Conservation (phyloP, 78 protist species). For the Guillardia theta region DNA sequence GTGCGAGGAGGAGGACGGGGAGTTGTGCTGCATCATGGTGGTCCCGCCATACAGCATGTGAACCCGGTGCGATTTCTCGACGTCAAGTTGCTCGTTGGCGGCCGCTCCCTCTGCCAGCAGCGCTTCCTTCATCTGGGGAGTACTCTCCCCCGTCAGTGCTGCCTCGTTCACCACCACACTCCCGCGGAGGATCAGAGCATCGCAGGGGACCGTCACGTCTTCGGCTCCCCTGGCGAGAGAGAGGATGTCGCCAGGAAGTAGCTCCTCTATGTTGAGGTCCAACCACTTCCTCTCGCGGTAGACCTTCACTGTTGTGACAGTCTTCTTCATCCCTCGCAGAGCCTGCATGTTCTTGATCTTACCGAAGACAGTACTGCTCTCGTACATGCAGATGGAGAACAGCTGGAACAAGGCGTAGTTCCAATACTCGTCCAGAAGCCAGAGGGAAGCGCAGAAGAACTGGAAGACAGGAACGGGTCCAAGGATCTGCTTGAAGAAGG, state of each 20-base stretch:
- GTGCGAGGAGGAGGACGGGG: not conserved
- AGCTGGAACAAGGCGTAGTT: not conserved
- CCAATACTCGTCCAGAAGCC: conserved; percentile 11
- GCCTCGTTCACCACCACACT: not conserved
- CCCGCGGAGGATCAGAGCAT: not conserved
- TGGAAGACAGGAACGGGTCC: not conserved
- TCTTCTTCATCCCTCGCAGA: not conserved
- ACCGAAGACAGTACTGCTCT: not conserved
- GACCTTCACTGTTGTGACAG: not conserved
- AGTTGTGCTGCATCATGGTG: not conserved
- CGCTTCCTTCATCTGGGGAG: conserved; percentile 63
- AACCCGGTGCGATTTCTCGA: conserved; percentile 22
- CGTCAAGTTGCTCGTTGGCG: not conserved
- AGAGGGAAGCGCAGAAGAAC: not conserved
- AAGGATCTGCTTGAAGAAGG: not conserved
- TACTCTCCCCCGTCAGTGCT: not conserved
- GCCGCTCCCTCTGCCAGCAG: not conserved
- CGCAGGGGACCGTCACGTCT: conserved; percentile 5
- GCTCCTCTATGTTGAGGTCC: not conserved
- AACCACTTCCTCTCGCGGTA: not conserved
- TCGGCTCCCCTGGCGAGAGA: not conserved
- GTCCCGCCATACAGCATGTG: conserved; percentile 54
- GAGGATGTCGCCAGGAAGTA: not conserved
- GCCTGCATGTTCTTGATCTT: conserved; percentile 18
- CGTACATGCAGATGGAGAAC: not conserved